Percentiles rank a stretch among this genome's conserved stretches.
Conservation (phyloP, 2,329 filamentous ascomycete genomes). For the Cytospora chrysosperma region DNA sequence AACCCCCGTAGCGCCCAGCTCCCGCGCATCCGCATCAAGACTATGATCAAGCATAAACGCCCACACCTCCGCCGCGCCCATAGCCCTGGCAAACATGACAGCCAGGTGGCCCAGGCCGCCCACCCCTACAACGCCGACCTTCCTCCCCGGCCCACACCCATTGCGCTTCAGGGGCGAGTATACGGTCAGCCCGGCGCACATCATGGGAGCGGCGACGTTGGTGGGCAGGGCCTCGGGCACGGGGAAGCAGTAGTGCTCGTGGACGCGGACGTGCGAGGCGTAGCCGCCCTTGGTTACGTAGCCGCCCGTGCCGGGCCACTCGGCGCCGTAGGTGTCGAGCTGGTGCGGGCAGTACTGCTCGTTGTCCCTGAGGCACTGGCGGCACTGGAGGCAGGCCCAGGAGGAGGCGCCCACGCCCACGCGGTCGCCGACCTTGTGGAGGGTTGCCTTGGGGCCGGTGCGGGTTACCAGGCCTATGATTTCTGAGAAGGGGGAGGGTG, state of each 20-base stretch:
- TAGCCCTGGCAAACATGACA: conserved; percentile 66
- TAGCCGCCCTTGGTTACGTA: conserved; percentile 59
- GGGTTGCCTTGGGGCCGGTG: conserved; percentile 63
- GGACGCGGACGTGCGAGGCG: conserved; percentile 42
- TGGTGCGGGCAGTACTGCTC: conserved; percentile 67
- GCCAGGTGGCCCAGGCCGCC: conserved; percentile 72
- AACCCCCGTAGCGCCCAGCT: conserved; percentile 61
- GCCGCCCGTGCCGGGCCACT: conserved; percentile 50
- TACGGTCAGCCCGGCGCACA: conserved; percentile 80
- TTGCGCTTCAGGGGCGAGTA: conserved; percentile 77
- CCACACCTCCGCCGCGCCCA: conserved; percentile 59
- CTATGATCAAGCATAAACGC: conserved; percentile 59
- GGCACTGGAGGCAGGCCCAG: conserved; percentile 63
- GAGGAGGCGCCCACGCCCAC: conserved; percentile 70
- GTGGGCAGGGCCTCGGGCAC: conserved; percentile 71
- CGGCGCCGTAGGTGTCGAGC: conserved; percentile 59
- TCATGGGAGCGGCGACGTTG: conserved; percentile 70
- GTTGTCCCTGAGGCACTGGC: conserved; percentile 60
- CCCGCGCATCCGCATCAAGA: conserved; percentile 58
- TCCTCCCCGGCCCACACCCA: conserved; percentile 74
- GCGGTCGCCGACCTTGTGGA: conserved; percentile 58
- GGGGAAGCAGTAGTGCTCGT: conserved; percentile 72
- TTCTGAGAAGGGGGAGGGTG: conserved; percentile 41
- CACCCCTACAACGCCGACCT: conserved; percentile 72
- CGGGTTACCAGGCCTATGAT: conserved; percentile 68